phyloP scores from a whole-genome alignment of 2,329 filamentous ascomycete species.

The Tolypocladium ophioglossoides region DNA sequence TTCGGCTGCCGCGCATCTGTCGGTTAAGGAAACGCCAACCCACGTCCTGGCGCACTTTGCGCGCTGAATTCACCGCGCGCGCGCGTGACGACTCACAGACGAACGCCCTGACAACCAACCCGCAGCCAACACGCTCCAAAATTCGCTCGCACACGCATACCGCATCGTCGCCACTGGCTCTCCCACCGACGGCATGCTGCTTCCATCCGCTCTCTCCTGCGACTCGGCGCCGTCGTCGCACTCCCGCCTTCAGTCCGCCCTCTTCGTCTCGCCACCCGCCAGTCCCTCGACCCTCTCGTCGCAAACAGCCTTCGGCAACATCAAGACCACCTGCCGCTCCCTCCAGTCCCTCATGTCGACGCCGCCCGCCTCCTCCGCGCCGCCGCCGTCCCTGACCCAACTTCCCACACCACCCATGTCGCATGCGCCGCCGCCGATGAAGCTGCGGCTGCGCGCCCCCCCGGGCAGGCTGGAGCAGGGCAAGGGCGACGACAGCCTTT shows the following conservation, averaged over 20 bases:
- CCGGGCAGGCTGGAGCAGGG: constrained; percentile 4
- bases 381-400: constrained; percentile 21
- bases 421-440: constrained; percentile 39
- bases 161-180: neutral
- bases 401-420: constrained; percentile 46
- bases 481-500: constrained; percentile 12
- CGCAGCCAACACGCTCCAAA: neutral
- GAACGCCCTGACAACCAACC: neutral
- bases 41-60: neutral
- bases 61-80: neutral
- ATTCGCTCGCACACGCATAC: neutral
- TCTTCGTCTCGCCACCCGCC: constrained; percentile 49
- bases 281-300: constrained; percentile 39
- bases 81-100: neutral
- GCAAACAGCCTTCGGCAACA: constrained; percentile 38
- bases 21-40: neutral
- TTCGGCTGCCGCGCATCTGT: neutral
- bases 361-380: constrained; percentile 21
- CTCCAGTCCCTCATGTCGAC: constrained; percentile 47
- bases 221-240: constrained; percentile 36
- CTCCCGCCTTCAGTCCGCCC: constrained; percentile 34
- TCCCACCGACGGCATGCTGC: constrained; percentile 36
- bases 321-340: constrained; percentile 49
- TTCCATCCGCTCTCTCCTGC: constrained; percentile 49
- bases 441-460: constrained; percentile 44